Evolutionary conservation across 306 rosid genomes (phyloP).

Genomic region (Alnus glutinosa): DNA sequence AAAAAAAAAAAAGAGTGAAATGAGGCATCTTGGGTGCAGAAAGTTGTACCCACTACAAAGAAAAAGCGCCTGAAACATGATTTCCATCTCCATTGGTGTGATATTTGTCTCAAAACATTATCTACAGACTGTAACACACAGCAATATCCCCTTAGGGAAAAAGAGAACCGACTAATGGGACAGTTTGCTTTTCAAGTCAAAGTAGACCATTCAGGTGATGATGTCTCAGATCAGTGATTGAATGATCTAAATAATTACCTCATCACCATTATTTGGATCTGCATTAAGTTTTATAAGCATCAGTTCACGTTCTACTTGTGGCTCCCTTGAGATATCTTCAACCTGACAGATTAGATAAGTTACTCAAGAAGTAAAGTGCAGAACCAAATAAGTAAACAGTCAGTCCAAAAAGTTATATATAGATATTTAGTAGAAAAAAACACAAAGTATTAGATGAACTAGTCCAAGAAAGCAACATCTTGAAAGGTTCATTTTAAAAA

Average conservation of each 20-base stretch:
- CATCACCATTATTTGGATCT: slow-evolving; percentile 46
- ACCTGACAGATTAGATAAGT: slow-evolving; percentile 39
- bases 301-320: slow-evolving; percentile 62
- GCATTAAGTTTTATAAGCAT: slow-evolving; percentile 66
- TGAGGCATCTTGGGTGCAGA: not conserved
- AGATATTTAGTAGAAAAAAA: not conserved
- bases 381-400: not conserved
- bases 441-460: not conserved
- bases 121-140: not conserved
- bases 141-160: not conserved
- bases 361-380: not conserved
- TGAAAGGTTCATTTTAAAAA: not conserved
- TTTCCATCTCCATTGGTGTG: not conserved
- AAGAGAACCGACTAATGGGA: not conserved
- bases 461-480: not conserved
- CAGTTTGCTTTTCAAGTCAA: not conserved
- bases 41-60: not conserved
- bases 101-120: not conserved
- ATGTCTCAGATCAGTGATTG: not conserved
- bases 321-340: slow-evolving; percentile 59
- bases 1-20: not conserved
- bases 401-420: not conserved
- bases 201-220: not conserved
- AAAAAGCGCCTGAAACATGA: not conserved
- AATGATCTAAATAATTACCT: slow-evolving; percentile 41